Conservation (phyloP, 805 yeast species). For the Zygosaccharomyces bailii region DNA sequence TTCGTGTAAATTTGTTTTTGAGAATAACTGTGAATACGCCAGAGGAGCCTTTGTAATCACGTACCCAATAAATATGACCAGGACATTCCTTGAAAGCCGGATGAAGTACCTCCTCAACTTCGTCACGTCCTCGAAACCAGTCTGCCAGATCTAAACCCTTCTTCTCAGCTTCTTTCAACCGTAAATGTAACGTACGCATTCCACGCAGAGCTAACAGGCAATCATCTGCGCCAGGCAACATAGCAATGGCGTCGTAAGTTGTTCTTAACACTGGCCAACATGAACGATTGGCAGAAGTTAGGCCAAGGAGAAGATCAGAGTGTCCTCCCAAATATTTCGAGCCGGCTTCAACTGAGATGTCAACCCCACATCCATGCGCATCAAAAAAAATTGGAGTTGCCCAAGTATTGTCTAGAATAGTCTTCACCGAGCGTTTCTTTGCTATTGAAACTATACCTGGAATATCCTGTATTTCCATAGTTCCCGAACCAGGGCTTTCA, state of each 20-base stretch:
- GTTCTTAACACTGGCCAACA: conserved; percentile 11
- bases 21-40: conserved; percentile 16
- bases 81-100: conserved; percentile 16
- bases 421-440: conserved; percentile 11
- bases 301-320: conserved; percentile 16
- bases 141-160: conserved; percentile 12
- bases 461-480: conserved; percentile 17
- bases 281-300: conserved; percentile 9
- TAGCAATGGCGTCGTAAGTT: conserved; percentile 11
- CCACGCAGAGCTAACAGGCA: conserved; percentile 11
- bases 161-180: conserved; percentile 7
- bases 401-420: conserved; percentile 19
- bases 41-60: conserved; percentile 12
- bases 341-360: conserved; percentile 16
- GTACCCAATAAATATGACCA: conserved; percentile 7
- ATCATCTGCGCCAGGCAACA: conserved; percentile 17
- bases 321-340: conserved; percentile 20
- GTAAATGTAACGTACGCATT: conserved; percentile 12
- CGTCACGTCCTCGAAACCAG: conserved; percentile 9
- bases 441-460: conserved; percentile 14
- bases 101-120: conserved; percentile 14
- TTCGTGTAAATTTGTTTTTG: conserved; percentile 7
- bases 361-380: conserved; percentile 14
- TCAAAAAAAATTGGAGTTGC: conserved; percentile 17
- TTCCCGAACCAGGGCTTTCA: conserved; percentile 17